phyloP scores from a whole-genome alignment of 768 basidiomycete species.

The Naematelia aurantialba region DNA sequence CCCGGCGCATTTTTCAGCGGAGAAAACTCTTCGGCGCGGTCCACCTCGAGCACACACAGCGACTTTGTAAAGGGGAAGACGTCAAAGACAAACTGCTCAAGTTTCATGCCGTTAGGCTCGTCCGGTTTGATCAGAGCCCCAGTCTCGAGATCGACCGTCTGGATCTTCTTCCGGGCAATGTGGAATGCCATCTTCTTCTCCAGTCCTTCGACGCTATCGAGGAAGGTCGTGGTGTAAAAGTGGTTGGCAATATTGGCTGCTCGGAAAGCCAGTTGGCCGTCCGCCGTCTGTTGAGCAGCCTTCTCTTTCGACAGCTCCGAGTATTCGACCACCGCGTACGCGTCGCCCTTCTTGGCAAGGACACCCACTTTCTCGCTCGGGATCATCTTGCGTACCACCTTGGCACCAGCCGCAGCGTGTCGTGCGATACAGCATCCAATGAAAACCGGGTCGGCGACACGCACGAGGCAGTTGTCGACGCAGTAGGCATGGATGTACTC shows the following conservation, averaged over 20 bases:
- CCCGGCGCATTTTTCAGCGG: constrained; percentile 97
- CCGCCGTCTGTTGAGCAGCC: constrained; percentile 66
- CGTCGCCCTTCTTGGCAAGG: constrained; percentile 74
- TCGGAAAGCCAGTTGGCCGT: constrained; percentile 79
- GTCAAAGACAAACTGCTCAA: constrained; percentile 98
- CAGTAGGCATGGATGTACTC: constrained; percentile 91
- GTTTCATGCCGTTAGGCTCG: constrained; percentile 97
- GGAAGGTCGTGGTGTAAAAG: constrained; percentile 86
- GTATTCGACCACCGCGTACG: constrained; percentile 93
- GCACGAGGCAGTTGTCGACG: constrained; percentile 98
- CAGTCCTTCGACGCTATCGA: constrained; percentile 71
- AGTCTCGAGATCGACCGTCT: constrained; percentile 66
- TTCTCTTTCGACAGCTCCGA: constrained; percentile 89
- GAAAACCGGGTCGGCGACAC: constrained; percentile 95
- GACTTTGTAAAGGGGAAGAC: constrained; percentile 81
- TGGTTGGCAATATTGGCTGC: constrained; percentile 98
- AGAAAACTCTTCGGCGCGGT: constrained; percentile 84
- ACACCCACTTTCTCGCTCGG: constrained; percentile 94
- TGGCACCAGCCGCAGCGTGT: constrained; percentile 85
- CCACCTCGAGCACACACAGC: constrained; percentile 77
- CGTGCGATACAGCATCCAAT: constrained; percentile 88
- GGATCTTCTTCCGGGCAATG: constrained; percentile 96
- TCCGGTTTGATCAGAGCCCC: constrained; percentile 72
- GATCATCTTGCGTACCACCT: constrained; percentile 85
- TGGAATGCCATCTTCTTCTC: constrained; percentile 91